Percentiles rank a stretch among this genome's conserved stretches.
Evolutionary conservation across 768 basidiomycete species (phyloP).

Genomic region (Hygrocybe coccinea): DNA sequence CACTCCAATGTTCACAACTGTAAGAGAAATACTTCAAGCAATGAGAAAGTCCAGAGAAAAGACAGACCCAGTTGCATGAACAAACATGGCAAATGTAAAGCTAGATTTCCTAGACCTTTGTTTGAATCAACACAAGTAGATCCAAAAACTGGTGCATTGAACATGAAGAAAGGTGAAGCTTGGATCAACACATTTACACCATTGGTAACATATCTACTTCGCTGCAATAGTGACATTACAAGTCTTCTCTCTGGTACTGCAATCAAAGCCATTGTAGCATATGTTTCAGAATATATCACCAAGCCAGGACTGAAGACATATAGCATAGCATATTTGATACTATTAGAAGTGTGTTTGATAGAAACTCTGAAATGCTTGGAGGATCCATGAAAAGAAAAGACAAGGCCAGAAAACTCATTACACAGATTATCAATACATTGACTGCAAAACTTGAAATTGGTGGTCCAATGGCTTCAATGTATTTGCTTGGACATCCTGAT

Average conservation of each 20-base stretch:
- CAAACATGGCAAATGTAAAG: conserved; percentile 14
- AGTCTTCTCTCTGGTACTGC: conserved; percentile 25
- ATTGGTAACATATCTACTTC: conserved; percentile 6
- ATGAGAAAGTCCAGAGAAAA: conserved; percentile 1
- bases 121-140: conserved; percentile 16
- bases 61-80: conserved; percentile 10
- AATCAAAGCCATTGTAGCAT: conserved; percentile 21
- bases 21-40: not conserved
- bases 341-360: conserved; percentile 6
- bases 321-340: conserved; percentile 19
- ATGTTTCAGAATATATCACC: conserved; percentile 29
- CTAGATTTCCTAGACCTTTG: conserved; percentile 21
- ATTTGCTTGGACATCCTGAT: not conserved
- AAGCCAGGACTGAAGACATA: conserved; percentile 23
- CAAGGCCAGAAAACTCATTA: not conserved
- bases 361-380: not conserved
- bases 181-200: conserved; percentile 26
- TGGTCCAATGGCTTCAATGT: not conserved
- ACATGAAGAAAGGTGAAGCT: conserved; percentile 21
- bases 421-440: not conserved
- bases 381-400: not conserved
- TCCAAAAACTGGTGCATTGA: conserved; percentile 5
- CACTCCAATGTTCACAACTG: conserved; percentile 19
- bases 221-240: conserved; percentile 13
- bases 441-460: conserved; percentile 1